Percentiles rank a stretch among this genome's conserved stretches.
These are phyloP conservation scores for Amanita jacksonii DNA, from an alignment of 768 basidiomycete species.

Conservation along the genomic window DNA sequence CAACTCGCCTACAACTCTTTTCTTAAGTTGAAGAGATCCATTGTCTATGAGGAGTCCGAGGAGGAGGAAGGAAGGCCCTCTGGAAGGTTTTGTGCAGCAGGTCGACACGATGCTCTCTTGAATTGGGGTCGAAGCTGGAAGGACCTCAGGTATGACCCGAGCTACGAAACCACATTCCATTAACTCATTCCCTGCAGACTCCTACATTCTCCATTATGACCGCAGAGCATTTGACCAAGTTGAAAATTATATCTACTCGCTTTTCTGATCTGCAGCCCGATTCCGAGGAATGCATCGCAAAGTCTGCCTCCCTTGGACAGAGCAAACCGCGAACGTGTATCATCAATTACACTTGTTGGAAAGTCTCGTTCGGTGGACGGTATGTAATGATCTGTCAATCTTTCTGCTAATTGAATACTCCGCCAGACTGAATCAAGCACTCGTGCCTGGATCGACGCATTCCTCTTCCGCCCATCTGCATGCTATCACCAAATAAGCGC, in stretches of 20 bases:
- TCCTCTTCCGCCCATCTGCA: too few species aligned
- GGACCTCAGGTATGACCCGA: conserved; percentile 2
- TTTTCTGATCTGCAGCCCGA: neutral
- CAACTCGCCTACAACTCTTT: neutral
- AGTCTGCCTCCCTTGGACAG: neutral
- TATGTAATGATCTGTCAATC: neutral
- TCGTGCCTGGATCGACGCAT: too few species aligned
- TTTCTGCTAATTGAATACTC: neutral
- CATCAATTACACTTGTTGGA: conserved; percentile 3
- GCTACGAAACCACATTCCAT: neutral
- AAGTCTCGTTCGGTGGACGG: neutral
- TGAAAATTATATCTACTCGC: neutral
- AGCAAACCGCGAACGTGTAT: neutral
- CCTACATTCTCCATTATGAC: conserved; percentile 1
- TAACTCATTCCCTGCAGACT: neutral
- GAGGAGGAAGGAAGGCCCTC: neutral
- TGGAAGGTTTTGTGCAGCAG: neutral
- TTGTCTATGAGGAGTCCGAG: conserved; percentile 1
- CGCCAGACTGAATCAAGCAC: too few species aligned
- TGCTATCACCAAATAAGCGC: too few species aligned
- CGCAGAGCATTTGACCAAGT: neutral
- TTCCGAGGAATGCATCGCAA: neutral
- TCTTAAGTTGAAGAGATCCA: neutral
- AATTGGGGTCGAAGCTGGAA: conserved; percentile 1
- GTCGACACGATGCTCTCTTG: neutral